Conservation (phyloP, 2,329 filamentous ascomycete species). For the Nigrospora oryzae region DNA sequence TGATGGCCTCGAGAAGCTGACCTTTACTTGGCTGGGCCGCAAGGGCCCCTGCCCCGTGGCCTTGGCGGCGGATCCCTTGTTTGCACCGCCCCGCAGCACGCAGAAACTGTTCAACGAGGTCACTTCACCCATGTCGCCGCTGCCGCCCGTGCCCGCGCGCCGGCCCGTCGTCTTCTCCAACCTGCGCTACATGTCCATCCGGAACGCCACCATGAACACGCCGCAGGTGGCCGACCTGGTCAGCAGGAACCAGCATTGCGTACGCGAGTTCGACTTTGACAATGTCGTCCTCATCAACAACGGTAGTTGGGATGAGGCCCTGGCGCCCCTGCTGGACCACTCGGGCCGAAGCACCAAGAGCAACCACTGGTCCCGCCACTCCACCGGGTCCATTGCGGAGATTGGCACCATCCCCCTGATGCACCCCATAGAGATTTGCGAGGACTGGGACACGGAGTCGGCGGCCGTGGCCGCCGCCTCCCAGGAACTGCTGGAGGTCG, state of each 20-base stretch:
- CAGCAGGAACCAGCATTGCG: constrained; percentile 53
- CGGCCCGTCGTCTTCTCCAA: constrained; percentile 57
- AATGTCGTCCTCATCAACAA: constrained; percentile 59
- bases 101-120: constrained; percentile 57
- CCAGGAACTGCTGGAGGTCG: constrained; percentile 35
- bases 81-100: constrained; percentile 42
- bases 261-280: constrained; percentile 74
- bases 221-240: constrained; percentile 65
- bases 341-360: constrained; percentile 25
- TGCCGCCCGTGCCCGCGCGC: constrained; percentile 42
- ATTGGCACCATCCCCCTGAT: constrained; percentile 14
- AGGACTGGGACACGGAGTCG: constrained; percentile 37
- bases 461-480: constrained; percentile 47
- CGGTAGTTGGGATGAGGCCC: constrained; percentile 74
- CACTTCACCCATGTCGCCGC: constrained; percentile 55
- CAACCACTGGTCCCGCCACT: constrained; percentile 33
- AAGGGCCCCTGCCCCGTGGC: constrained; percentile 69
- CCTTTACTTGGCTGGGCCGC: constrained; percentile 68
- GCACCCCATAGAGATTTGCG: constrained; percentile 3
- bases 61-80: constrained; percentile 62
- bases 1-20: constrained; percentile 56
- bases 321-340: constrained; percentile 58
- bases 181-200: constrained; percentile 60
- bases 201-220: constrained; percentile 65
- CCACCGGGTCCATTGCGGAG: constrained; percentile 23